phyloP scores from a whole-genome alignment of 2,329 filamentous ascomycete genomes.

The Trichophyton simii region DNA sequence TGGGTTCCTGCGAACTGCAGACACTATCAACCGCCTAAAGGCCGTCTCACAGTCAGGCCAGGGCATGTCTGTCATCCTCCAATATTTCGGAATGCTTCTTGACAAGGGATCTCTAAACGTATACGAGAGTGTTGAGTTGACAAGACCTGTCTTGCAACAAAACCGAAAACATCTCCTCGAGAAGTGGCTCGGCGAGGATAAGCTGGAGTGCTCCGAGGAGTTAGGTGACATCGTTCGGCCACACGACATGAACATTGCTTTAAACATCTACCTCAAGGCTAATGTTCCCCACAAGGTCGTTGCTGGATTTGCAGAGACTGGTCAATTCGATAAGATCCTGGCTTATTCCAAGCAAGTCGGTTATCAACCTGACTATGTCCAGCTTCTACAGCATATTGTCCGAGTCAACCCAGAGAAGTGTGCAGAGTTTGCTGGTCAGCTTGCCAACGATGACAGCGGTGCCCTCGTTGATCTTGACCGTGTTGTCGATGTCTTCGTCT shows the following conservation, averaged over 20 bases:
- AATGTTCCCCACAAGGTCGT: conserved; percentile 89
- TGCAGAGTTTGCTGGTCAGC: conserved; percentile 80
- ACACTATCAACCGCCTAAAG: conserved; percentile 96
- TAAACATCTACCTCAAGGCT: conserved; percentile 81
- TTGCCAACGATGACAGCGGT: conserved; percentile 79
- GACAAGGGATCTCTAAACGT: conserved; percentile 90
- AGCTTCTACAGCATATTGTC: conserved; percentile 82
- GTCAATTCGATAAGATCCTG: conserved; percentile 93
- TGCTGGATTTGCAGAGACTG: conserved; percentile 85
- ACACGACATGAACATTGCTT: conserved; percentile 76
- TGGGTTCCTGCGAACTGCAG: conserved; percentile 83
- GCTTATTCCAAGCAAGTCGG: conserved; percentile 74
- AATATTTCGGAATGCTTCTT: conserved; percentile 94
- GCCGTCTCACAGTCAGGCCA: conserved; percentile 56
- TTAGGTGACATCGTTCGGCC: conserved; percentile 86
- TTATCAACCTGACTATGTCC: conserved; percentile 92
- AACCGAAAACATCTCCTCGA: conserved; percentile 91
- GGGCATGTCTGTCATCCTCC: conserved; percentile 84
- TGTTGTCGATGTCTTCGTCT: conserved; percentile 95
- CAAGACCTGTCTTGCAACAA: conserved; percentile 81
- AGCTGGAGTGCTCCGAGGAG: conserved; percentile 91
- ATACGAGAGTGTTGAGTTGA: conserved; percentile 87
- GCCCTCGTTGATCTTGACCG: conserved; percentile 85
- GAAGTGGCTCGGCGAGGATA: conserved; percentile 95
- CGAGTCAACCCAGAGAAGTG: conserved; percentile 87